Base-by-base conservation (phyloP, 2,329 filamentous ascomycete genomes). In the Gyromitra esculenta region DNA sequence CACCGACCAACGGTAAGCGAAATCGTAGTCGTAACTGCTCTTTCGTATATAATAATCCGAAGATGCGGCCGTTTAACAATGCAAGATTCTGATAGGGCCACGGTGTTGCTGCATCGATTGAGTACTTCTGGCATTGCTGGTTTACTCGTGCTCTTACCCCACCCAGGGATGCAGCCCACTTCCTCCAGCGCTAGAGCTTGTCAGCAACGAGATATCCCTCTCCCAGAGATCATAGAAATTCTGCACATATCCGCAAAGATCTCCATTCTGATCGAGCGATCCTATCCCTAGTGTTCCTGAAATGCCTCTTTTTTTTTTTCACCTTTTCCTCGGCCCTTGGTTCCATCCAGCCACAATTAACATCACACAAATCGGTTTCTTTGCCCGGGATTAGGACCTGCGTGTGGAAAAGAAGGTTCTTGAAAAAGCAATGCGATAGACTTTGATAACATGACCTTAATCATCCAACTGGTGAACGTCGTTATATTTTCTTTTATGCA, bases 91-190 rank as follows among this genome's bases (percentile, higher is more conserved):
- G 59, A 77, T 77, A 77, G 71, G 75, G 64, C 75, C 75, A 75
- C 75, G 75, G 64, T 70, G 52, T 60, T 68, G 65, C 59, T 77
- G 75, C 75, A 77, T 68, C 70, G 66, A 75, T 77, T 75, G 72
- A 75, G 72, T 75, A 75, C 72, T 65, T 75, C 60, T 70, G 71
- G 56, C 65, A 56, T 68, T 59, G 54, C 25, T 74, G 72, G 50
- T 57, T 72, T 64, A 72, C 59, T 64, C 45, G 50, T 59, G 31
- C 57, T 48, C 50, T 71, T 75, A 75, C 72, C 72, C 72, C 72
- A 75, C 72, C 48, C 59, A 69, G 54, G 57, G 45, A 63, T 54
- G 45, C 68, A 68, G 25, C 66, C 72, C 25, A 64, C 72, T 50
- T 65, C 37, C 41, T 54, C 18, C 41, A 43, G 11, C 41, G 21